Evolutionary conservation across 768 basidiomycete genomes (phyloP), one percentile per base, ranked within the genome.

Genomic region (Rhizopogon salebrosus): DNA sequence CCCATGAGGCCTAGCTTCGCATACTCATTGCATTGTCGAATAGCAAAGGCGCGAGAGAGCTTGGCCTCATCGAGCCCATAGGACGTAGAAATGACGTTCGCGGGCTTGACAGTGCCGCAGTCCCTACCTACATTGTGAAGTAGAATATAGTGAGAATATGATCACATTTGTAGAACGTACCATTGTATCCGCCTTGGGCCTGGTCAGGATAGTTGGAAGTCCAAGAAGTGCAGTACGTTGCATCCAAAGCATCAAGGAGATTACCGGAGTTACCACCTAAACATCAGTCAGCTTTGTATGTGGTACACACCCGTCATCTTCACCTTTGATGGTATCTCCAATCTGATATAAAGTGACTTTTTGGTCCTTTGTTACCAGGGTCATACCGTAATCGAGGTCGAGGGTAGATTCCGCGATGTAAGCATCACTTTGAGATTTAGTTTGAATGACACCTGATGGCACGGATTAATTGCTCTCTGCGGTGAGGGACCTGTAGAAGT

Each of bases 311-410:
- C 1, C 2, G 23, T 35, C 13, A 23, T 20, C 7, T 24, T 37
- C 60, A 31, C 73, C 70, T 62, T 66, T 51, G 14, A 65, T 46
- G 14, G 63, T 27, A 58, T 76, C 74, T 34, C 75, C 75, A 11
- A 72, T 64, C 58, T 76, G 73, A 23, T 72, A 69, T 35, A 76
- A 52, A n/a, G 66, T 69, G 23, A 77, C 40, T 0, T 63, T 59
- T 57, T 73, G 75, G 35, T 59, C 64, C 11, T 59, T 54, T 1
- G 68, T 70, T 7, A 69, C 65, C 46, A 80, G 68, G 7, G 77
- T 75, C 59, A 89, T 80, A 9, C 73, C 80, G 49, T 86, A 89
- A 64, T 89, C 79, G 18, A 89, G 79, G 62, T 90, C 88, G 3
- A 90, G 77, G 60, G 84, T 75, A 24, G 85, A 84, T 72, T 88